Evolutionary conservation across 306 rosid species (phyloP), one percentile per base, ranked within the genome.

Genomic region (Lupinus albus): DNA sequence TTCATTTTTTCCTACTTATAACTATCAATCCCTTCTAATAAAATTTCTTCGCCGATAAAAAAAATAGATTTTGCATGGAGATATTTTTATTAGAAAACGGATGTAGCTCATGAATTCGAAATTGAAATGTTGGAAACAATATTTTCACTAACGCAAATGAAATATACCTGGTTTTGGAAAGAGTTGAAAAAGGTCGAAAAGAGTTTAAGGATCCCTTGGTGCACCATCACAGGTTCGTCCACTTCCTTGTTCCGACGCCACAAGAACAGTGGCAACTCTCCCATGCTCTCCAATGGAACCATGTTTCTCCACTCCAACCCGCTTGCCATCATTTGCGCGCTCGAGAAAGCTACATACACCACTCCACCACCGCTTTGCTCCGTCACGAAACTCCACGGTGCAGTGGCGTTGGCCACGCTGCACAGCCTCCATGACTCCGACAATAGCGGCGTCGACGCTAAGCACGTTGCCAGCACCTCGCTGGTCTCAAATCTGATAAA

Each of bases 391-490:
- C 81, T 58, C 61, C 68, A n/a, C 4, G 76, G 58, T 1, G 83
- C 45, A 4, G 68, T 2, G 62, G 75, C 13, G 79, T 80, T 82
- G 58, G 80, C 85, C 11, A 39, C 0, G 66, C 55, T 33, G 93
- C 96, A 87, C 18, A 87, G 71, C 64, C 78, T 68, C 97, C 97
- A 90, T 3, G 97, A 84, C 61, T 87, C 88, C 13, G 64, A 50
- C 42, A 90, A 68, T 81, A 90, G 61, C 0, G 90, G 92, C 33
- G 87, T 87, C 1, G 95, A 87, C 3, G 83, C 79, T 77, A 90
- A 58, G n/a, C 85, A 70, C 44, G 81, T 68, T 0, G 95, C 88
- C 53, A 82, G 52, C 76, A 71, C 71, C 76, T 87, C 90, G 68
- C 95, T 87, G 39, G 78, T 75, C 73, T 90, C 95, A 65, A 87